Evolutionary conservation across 805 yeast species (phyloP), one percentile per base, ranked within the genome.

Genomic region (Yueomyces sp.): DNA sequence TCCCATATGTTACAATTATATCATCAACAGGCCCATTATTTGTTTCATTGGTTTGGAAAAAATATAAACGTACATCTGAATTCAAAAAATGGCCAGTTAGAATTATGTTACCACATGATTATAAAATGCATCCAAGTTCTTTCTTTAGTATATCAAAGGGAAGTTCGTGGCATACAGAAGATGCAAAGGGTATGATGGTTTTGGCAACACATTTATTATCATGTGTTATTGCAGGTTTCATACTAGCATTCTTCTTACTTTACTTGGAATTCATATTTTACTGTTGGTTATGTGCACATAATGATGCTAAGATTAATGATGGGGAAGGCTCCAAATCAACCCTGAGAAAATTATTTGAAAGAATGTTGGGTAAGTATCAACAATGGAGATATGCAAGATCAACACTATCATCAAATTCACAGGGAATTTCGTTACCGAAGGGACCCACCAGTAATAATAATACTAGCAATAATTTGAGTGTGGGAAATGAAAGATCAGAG

Each of bases 1-100:
- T 85, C 19, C 95, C 96, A 11, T 88, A 88, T 65, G 67, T 87
- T 48, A 86, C 96, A 33, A 86, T 88, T 60, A 85, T 88, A 95
- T 82, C 77, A 56, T 79, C 94, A 9, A 88, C 96, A 0, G 96
- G 96, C 9, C 96, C 96, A 0, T 65, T 88, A 44, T 87, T 85
- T 56, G 68, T 88, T 39, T 81, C 92, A 26, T 87, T 85, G 34
- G 72, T 88, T 52, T 83, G 94, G 87, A 84, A 85, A 63, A 85
- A 79, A 54, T 87, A 83, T 63, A 83, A 82, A 62, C 72, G 95
- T 50, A 79, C 85, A 82, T 81, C 81, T 2, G 44, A 38, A n/a
- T 74, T 78, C 26, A 77, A 83, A 1, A 81, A 73, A 31, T 73
- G 76, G 5, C 85, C 76, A 7, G 74, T 69, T 37, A 67, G 85